phyloP scores from a whole-genome alignment of 352 stramenopile species.

The Blastocystis sp. region DNA sequence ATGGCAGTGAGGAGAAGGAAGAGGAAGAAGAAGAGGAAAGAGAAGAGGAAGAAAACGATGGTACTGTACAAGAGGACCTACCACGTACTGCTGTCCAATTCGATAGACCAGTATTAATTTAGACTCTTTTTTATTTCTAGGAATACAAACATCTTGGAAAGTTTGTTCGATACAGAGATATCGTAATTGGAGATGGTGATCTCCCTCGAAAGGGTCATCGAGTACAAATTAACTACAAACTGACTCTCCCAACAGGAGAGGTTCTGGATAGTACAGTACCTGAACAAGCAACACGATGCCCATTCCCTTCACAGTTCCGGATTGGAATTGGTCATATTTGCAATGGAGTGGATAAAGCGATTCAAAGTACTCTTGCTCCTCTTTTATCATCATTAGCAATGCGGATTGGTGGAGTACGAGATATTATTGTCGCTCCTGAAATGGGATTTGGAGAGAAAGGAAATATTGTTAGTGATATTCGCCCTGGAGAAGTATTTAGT shows the following conservation, averaged over 20 bases:
- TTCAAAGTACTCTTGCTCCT: neutral
- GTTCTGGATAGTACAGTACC: constrained; percentile 27
- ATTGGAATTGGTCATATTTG: constrained; percentile 28
- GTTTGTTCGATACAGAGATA: constrained; percentile 12
- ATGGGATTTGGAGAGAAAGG: constrained; percentile 60
- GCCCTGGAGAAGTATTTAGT: constrained; percentile 26
- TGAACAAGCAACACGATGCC: constrained; percentile 8
- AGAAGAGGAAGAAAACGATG: neutral
- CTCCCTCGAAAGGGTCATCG: constrained; percentile 26
- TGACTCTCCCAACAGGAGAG: constrained; percentile 38
- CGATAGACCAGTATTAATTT: neutral
- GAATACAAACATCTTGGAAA: constrained; percentile 31
- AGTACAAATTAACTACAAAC: constrained; percentile 45
- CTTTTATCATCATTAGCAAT: neutral
- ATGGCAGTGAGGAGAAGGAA: constrained; percentile 28
- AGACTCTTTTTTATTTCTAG: neutral
- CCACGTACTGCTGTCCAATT: constrained; percentile 1
- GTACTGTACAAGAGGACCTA: neutral
- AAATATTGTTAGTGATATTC: constrained; percentile 61
- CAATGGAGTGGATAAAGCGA: constrained; percentile 40
- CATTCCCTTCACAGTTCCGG: constrained; percentile 24
- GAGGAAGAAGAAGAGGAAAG: neutral
- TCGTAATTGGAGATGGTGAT: neutral
- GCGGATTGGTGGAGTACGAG: constrained; percentile 18
- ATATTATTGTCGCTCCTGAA: constrained; percentile 34